A percentile compares a stretch with the other conserved stretches of the same genome.
phyloP scores from a whole-genome alignment of 2,329 filamentous ascomycete species.

The Ceratocystis lukuohia region DNA sequence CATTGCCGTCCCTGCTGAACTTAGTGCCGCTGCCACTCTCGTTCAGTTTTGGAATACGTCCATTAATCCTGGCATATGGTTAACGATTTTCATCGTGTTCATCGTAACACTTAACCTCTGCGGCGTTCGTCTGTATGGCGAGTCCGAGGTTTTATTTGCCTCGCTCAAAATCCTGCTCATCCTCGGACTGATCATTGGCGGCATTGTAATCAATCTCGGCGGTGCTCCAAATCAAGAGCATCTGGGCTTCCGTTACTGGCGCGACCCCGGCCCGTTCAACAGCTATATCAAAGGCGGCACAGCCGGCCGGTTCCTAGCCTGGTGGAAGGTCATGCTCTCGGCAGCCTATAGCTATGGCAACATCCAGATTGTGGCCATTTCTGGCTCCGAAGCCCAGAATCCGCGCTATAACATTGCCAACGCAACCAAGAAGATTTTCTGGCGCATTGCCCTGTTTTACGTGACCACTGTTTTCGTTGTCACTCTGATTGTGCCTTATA shows the following conservation, averaged over 20 bases:
- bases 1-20: slow-evolving; percentile 29
- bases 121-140: slow-evolving; percentile 32
- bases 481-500: slow-evolving; percentile 24
- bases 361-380: slow-evolving; percentile 21
- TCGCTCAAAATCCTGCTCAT: slow-evolving; percentile 34
- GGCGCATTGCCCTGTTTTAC: slow-evolving; percentile 24
- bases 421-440: slow-evolving; percentile 23
- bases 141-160: slow-evolving; percentile 37
- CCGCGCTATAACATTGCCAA: slow-evolving; percentile 22
- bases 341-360: slow-evolving; percentile 30
- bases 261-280: slow-evolving; percentile 32
- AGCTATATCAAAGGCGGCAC: slow-evolving; percentile 26
- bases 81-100: slow-evolving; percentile 27
- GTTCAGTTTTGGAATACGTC: slow-evolving; percentile 28
- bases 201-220: slow-evolving; percentile 30
- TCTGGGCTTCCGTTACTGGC: slow-evolving; percentile 34
- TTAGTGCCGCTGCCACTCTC: slow-evolving; percentile 30
- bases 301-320: slow-evolving; percentile 30
- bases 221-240: slow-evolving; percentile 29
- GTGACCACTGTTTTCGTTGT: slow-evolving; percentile 22
- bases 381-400: slow-evolving; percentile 23
- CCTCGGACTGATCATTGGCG: slow-evolving; percentile 28
- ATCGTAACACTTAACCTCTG: slow-evolving; percentile 29
- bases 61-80: slow-evolving; percentile 30
- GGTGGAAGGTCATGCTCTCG: slow-evolving; percentile 29